Base-by-base conservation (phyloP, 2,329 filamentous ascomycete genomes). In the Epichloe festucae region DNA sequence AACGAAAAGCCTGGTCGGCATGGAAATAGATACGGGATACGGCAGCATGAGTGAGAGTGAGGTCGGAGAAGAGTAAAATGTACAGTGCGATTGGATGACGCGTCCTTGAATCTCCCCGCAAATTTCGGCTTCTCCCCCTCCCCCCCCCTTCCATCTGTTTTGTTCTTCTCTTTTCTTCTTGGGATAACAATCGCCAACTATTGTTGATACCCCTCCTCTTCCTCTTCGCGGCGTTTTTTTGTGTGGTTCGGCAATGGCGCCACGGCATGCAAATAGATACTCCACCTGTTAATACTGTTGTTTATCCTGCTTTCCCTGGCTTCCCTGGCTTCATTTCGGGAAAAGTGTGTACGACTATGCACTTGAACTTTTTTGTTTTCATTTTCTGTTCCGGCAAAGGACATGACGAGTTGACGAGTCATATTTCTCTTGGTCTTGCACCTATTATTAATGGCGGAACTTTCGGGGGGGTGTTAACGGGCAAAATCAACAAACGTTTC, bases 1-100 rank as follows among this genome's bases (percentile, higher is more conserved):
- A 38, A 79, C 75, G 14, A 79, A 78, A 61, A 73, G 67, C 48
- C 67, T 78, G 39, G 73, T 81, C 7, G 78, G 79, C 8, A 81
- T 83, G 73, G 75, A 80, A 52, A 65, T 69, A 12, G 80, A 83
- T 57, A 74, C 75, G 1, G 79, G 79, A 7, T 82, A 82, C 62
- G 78, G 72, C 46, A 81, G 73, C 55, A 76, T 78, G 71, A 75
- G 71, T 53, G 76, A 78, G 43, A 67, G 67, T 48, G 73, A 73
- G 43, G 68, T 66, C 15, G 58, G 21, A 34, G 39, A 50, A 17
- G 53, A 50, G 23, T 52, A 27, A 48, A 48, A 27, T 23, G 7
- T n/a, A 39, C 42, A 31, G 15, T 40, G 38, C 11, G 10, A 15
- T 11, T n/a, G 21, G 43, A 15, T 46, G 12, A 5, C 14, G 15